phyloP scores from a whole-genome alignment of 306 rosid species.

The Glycine latifolia region DNA sequence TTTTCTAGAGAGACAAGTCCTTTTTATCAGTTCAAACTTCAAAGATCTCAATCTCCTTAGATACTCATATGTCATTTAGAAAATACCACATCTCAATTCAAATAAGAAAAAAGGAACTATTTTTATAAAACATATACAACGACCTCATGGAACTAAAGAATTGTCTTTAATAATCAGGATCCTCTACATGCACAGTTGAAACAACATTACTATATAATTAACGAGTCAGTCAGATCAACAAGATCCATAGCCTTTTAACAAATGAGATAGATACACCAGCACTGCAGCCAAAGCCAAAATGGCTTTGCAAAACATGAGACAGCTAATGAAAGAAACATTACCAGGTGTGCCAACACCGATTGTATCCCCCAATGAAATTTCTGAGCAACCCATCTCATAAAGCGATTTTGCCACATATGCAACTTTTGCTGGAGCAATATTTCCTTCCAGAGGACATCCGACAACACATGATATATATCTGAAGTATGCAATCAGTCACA shows the following conservation, averaged over 20 bases:
- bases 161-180: neutral
- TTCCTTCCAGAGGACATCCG: constrained; percentile 94
- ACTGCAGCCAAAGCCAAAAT: constrained; percentile 23
- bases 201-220: constrained; percentile 23
- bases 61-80: constrained; percentile 33
- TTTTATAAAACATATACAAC: constrained; percentile 2
- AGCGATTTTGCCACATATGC: constrained; percentile 88
- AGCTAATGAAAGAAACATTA: constrained; percentile 51
- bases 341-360: constrained; percentile 98
- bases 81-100: constrained; percentile 29
- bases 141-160: neutral
- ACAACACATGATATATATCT: constrained; percentile 94
- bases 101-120: constrained; percentile 30
- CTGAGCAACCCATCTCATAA: constrained; percentile 81
- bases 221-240: constrained; percentile 26
- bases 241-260: constrained; percentile 39
- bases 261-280: constrained; percentile 22
- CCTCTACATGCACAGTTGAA: constrained; percentile 4
- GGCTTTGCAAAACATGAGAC: neutral
- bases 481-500: constrained; percentile 29
- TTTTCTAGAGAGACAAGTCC: neutral
- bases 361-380: constrained; percentile 95
- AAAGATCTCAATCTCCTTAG: constrained; percentile 33
- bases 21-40: constrained; percentile 13
- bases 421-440: constrained; percentile 75